Evolutionary conservation across 2,329 filamentous ascomycete species (phyloP), one percentile per base, ranked within the genome.

Genomic region (Colletotrichum tropicale): DNA sequence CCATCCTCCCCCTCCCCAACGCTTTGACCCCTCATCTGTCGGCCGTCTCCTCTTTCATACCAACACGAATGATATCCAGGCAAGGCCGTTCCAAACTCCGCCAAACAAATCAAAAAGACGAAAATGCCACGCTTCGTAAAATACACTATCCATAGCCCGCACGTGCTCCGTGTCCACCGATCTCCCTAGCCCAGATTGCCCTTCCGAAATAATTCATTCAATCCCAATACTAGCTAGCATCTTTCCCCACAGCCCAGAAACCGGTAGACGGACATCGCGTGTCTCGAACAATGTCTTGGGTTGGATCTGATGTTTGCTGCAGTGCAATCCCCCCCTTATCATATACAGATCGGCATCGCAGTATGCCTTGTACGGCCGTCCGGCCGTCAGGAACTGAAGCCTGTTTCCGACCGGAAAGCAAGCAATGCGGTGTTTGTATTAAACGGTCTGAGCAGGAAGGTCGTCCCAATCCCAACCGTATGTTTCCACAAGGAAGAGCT

Each of bases 11-110:
- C 38, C 13, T 26, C 60, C 32, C 66, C 10, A 24, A 60, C 71
- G 66, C 71, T 74, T 70, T 74, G 71, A 74, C 71, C 71, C 56
- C 43, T 52, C 43, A 52, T 52, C 43, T 52, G 43, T 52, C 43
- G 43, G 43, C n/a, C 43, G n/a, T 43, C 28, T 36, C 24, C 36
- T 12, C 32, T 24, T 13, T 26, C 32, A 43, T 24, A 28, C 34
- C 61, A 34, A 55, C 43, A 56, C 15, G 24, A 24, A 34, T 36
- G 18, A 52, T 21, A 5, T 52, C 43, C 43, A 52, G 43, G 10
- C 38, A 43, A 43, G 38, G 43, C 43, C 43, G 12, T 52, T 52
- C 12, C 10, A 10, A 26, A 34, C 13, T 21, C 24, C 66, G 62
- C 18, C 16, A 60, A 30, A 60, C 15, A n/a, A 28, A 65, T 30